Percentiles rank a stretch among this genome's conserved stretches.
phyloP scores from a whole-genome alignment of 345 rosid species.

The Eucalyptus cloeziana region DNA sequence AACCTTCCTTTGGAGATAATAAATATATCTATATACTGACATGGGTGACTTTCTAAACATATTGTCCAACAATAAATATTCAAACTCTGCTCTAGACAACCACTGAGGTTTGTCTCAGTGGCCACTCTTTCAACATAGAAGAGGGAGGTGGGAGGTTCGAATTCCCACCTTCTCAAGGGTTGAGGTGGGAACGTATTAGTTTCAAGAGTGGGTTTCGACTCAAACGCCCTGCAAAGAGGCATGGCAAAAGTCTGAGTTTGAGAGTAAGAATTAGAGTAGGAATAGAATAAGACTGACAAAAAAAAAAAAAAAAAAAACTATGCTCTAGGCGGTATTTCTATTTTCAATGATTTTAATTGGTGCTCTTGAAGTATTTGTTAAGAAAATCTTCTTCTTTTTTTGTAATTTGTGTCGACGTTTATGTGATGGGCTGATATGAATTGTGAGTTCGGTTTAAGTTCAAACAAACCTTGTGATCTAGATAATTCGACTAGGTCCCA shows the following conservation, averaged over 20 bases:
- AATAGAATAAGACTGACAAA: no score
- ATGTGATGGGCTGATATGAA: not conserved
- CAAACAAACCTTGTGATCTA: not conserved
- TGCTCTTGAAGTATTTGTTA: not conserved
- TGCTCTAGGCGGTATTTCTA: not conserved
- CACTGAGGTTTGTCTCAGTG: no score
- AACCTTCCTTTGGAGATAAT: not conserved
- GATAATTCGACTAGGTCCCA: not conserved
- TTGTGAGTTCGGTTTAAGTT: not conserved
- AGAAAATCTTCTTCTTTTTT: no score
- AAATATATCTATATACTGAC: not conserved
- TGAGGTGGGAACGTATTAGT: no score
- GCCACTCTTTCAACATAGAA: no score
- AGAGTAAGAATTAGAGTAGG: no score
- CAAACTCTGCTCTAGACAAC: not conserved
- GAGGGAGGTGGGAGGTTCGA: no score
- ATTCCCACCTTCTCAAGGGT: no score
- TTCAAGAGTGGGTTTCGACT: no score
- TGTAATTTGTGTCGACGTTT: rapidly evolving
- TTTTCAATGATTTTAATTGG: not conserved
- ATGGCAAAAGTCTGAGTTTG: no score
- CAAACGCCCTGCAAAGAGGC: no score
- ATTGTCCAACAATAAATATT: not conserved
- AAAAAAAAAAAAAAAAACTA: no score
- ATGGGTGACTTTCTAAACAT: not conserved